These are phyloP conservation scores for Mediolabrus comicus DNA, from an alignment of 108 stramenopile species.

Conservation along the genomic window DNA sequence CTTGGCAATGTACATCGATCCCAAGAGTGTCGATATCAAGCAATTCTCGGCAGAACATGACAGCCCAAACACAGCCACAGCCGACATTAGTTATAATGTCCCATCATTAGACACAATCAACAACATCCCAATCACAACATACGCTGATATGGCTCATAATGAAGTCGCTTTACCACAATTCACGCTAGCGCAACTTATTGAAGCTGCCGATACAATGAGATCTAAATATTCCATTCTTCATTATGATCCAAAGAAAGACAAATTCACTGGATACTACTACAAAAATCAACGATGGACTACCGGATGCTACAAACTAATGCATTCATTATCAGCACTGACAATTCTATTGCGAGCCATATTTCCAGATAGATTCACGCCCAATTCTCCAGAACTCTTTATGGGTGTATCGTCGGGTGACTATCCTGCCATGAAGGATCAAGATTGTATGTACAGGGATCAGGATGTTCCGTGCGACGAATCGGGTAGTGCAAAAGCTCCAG, in stretches of 20 bases:
- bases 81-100: not conserved
- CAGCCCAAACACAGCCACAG: not conserved
- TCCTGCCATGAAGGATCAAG: slow-evolving; percentile 1
- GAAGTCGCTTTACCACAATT: not conserved
- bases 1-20: not conserved
- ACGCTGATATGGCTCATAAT: not conserved
- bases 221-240: not conserved
- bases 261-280: not conserved
- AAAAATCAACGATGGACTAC: not conserved
- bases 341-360: not conserved
- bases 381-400: not conserved
- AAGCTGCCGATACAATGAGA: not conserved
- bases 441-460: not conserved
- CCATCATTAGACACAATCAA: no score
- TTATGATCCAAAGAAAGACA: not conserved
- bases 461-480: not conserved
- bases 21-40: slow-evolving; percentile 1
- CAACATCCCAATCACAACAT: not conserved
- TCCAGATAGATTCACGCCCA: not conserved
- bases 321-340: not conserved
- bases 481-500: not conserved
- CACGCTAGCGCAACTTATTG: not conserved
- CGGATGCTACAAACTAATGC: slow-evolving; percentile 1
- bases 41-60: not conserved
- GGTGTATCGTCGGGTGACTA: not conserved